Evolutionary conservation across 495 filamentous ascomycete genomes (phyloP).

Genomic region (Chlorociboria aeruginascens): DNA sequence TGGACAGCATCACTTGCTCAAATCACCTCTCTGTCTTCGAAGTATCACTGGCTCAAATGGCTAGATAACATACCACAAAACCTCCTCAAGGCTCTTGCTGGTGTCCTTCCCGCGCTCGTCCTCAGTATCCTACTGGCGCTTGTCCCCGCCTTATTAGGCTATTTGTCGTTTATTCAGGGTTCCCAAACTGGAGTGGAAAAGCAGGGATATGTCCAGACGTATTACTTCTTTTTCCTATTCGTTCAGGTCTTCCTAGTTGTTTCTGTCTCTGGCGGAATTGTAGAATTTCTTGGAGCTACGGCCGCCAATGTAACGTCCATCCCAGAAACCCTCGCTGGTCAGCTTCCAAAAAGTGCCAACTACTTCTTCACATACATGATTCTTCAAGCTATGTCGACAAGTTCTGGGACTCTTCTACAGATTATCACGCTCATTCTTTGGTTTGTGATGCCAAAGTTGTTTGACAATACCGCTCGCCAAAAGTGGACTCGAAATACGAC

Average conservation of each 20-base stretch:
- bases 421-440: slow-evolving; percentile 63
- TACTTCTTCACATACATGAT: slow-evolving; percentile 99
- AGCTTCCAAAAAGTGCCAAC: slow-evolving; percentile 80
- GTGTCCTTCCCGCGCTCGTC: slow-evolving; percentile 72
- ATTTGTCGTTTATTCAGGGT: slow-evolving; percentile 65
- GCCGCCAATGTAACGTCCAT: slow-evolving; percentile 38
- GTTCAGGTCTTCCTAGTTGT: slow-evolving; percentile 92
- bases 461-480: slow-evolving; percentile 79
- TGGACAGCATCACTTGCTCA: slow-evolving; percentile 76
- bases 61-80: slow-evolving; percentile 33
- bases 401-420: slow-evolving; percentile 84
- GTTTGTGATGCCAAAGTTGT: slow-evolving; percentile 64
- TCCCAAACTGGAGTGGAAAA: slow-evolving; percentile 70
- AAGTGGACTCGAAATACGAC: slow-evolving; percentile 81
- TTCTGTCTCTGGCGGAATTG: slow-evolving; percentile 71
- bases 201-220: slow-evolving; percentile 75
- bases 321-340: slow-evolving; percentile 61
- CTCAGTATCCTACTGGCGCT: slow-evolving; percentile 70
- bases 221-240: slow-evolving; percentile 92
- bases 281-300: slow-evolving; percentile 51
- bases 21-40: slow-evolving; percentile 50
- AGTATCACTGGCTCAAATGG: slow-evolving; percentile 60
- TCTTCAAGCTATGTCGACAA: slow-evolving; percentile 81
- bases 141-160: slow-evolving; percentile 60
- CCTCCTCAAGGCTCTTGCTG: slow-evolving; percentile 64